These are phyloP conservation scores for Fusarium sp. DNA, from an alignment of 2,329 filamentous ascomycete genomes.

Conservation along the genomic window DNA sequence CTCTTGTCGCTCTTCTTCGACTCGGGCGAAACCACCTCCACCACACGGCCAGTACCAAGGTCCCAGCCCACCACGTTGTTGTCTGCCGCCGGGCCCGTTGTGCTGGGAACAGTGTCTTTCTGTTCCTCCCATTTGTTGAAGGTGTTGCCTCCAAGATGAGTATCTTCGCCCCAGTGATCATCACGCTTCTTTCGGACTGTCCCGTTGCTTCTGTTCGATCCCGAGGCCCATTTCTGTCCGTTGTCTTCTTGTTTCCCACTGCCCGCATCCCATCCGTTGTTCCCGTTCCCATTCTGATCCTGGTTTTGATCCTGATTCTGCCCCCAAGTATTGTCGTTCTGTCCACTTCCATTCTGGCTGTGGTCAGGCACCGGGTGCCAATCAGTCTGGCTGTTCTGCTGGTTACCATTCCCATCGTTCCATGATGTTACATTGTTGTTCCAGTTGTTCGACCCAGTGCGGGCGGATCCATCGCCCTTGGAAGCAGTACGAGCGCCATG, in stretches of 20 bases:
- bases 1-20: slow-evolving; percentile 10
- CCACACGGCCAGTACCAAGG: not conserved
- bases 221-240: slow-evolving; percentile 7
- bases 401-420: slow-evolving; percentile 25
- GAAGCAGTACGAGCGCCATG: slow-evolving; percentile 19
- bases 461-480: slow-evolving; percentile 25
- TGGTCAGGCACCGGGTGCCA: not conserved
- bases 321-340: slow-evolving; percentile 3
- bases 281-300: slow-evolving; percentile 1
- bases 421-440: slow-evolving; percentile 23
- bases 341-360: slow-evolving; percentile 12
- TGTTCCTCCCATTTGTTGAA: slow-evolving; percentile 2
- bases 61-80: slow-evolving; percentile 33
- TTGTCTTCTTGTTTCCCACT: slow-evolving; percentile 21
- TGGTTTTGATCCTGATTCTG: not conserved
- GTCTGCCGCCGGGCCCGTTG: slow-evolving; percentile 23
- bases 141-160: slow-evolving; percentile 7
- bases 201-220: slow-evolving; percentile 35
- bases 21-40: not conserved
- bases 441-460: slow-evolving; percentile 27
- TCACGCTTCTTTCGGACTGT: slow-evolving; percentile 24
- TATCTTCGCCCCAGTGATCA: slow-evolving; percentile 40
- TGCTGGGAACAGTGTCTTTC: slow-evolving; percentile 14
- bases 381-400: slow-evolving; percentile 1
- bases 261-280: slow-evolving; percentile 7